Conservation (phyloP, 139 green algal genomes). For the Micromonas commoda region DNA sequence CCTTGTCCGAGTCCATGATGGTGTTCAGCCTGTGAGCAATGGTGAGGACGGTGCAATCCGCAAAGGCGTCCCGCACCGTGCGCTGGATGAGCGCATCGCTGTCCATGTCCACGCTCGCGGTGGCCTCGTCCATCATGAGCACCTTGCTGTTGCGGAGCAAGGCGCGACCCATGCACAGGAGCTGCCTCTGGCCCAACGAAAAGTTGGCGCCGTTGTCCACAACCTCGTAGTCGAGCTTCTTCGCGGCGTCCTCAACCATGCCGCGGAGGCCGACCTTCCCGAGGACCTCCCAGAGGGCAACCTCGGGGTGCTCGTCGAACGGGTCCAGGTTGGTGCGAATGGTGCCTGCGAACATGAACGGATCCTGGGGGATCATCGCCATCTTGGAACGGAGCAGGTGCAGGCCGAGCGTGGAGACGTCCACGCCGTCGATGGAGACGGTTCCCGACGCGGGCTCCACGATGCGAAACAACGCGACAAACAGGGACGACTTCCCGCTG, state of each 20-base stretch:
- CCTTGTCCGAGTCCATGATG: conserved; percentile 62
- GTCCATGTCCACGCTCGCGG: conserved; percentile 74
- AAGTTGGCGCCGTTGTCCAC: conserved; percentile 83
- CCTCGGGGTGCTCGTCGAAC: conserved; percentile 63
- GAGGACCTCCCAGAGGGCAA: conserved; percentile 56
- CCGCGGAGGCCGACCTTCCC: conserved; percentile 45
- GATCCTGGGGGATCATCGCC: conserved; percentile 66
- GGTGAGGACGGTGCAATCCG: conserved; percentile 56
- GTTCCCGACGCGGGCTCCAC: conserved; percentile 53
- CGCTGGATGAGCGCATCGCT: conserved; percentile 74
- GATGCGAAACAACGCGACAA: conserved; percentile 60
- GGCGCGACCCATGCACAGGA: conserved; percentile 82
- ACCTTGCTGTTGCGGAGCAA: conserved; percentile 43
- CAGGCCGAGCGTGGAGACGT: conserved; percentile 38
- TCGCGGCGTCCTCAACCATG: conserved; percentile 40
- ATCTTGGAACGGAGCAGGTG: conserved; percentile 52
- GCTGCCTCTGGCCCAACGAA: conserved; percentile 80
- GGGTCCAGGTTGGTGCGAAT: conserved; percentile 89
- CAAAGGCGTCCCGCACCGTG: conserved; percentile 57
- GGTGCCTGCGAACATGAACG: conserved; percentile 85
- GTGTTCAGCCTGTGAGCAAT: conserved; percentile 71
- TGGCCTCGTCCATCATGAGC: conserved; percentile 88
- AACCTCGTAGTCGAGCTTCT: conserved; percentile 57
- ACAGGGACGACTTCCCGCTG: conserved; percentile 31
- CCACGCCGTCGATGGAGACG: conserved; percentile 38